Conservation (phyloP, 306 rosid genomes). For the Sechiopsis laciniata region DNA sequence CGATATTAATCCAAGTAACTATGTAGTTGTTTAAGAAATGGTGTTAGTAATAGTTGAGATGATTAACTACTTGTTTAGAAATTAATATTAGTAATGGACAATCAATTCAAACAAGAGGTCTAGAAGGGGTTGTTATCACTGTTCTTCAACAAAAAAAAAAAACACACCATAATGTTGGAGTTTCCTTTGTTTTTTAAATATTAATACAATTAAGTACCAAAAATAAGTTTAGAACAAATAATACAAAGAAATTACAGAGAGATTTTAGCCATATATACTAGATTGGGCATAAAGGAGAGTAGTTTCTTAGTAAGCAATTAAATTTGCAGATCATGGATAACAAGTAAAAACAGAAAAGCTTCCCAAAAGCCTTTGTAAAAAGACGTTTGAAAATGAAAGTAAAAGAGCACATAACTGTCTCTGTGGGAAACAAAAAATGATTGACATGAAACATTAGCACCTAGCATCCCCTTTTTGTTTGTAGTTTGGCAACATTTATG, state of each 20-base stretch:
- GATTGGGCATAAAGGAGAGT: neutral
- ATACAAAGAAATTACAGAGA: neutral
- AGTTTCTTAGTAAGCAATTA: neutral
- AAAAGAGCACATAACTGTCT: neutral
- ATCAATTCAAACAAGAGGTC: no score
- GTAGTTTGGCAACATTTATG: neutral
- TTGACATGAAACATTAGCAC: slow-evolving; percentile 15
- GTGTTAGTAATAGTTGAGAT: no score
- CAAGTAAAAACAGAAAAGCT: neutral
- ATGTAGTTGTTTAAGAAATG: no score
- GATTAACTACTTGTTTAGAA: no score
- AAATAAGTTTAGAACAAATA: neutral
- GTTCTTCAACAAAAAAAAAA: no score
- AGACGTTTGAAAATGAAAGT: slow-evolving; percentile 4
- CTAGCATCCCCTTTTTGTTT: slow-evolving; percentile 1
- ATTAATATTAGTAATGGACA: no score
- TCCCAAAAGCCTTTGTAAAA: neutral
- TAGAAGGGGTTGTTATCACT: no score
- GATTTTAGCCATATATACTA: neutral
- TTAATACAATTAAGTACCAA: neutral
- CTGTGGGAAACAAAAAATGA: neutral
- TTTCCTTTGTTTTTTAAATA: neutral
- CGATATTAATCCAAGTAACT: no score
- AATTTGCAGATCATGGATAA: neutral
- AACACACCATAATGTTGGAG: neutral